These are phyloP conservation scores for Bothriochloa decipiens DNA, from an alignment of 176 grass and related monocot genomes.

Conservation along the genomic window DNA sequence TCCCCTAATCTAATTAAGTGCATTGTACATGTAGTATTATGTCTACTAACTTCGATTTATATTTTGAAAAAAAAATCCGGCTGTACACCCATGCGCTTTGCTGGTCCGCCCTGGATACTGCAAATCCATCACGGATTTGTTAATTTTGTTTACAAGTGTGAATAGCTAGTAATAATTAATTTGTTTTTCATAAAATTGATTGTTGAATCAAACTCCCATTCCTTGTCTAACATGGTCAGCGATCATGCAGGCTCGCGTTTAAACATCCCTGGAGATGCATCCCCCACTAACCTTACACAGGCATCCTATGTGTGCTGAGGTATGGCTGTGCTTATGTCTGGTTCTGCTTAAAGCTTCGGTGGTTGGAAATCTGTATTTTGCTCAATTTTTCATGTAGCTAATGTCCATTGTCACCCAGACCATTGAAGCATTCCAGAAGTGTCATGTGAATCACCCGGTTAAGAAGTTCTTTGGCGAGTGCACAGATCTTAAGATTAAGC, in stretches of 20 bases:
- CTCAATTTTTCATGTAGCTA: not conserved
- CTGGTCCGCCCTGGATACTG: not conserved
- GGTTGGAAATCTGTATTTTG: slow-evolving; percentile 5
- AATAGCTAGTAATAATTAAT: no score
- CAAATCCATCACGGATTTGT: not conserved
- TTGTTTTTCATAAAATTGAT: not conserved
- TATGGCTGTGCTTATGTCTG: slow-evolving; percentile 39
- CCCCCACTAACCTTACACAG: slow-evolving; percentile 77
- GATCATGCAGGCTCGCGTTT: slow-evolving; percentile 23
- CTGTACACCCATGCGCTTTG: not conserved
- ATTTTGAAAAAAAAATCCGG: not conserved
- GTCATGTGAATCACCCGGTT: slow-evolving; percentile 74
- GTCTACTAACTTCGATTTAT: not conserved
- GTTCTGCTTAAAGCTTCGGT: slow-evolving; percentile 10
- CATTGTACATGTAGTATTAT: not conserved
- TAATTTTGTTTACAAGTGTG: not conserved
- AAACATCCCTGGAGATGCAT: slow-evolving; percentile 61
- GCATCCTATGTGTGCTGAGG: slow-evolving; percentile 93
- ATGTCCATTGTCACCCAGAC: slow-evolving; percentile 45
- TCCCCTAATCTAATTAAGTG: not conserved
- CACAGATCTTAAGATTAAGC: slow-evolving; percentile 93
- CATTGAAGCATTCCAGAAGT: slow-evolving; percentile 91
- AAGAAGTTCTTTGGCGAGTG: slow-evolving; percentile 92
- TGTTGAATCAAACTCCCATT: not conserved
- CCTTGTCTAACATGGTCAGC: not conserved